Conservation (phyloP, 164 flowering plant genomes). For the Sextonia rubra region DNA sequence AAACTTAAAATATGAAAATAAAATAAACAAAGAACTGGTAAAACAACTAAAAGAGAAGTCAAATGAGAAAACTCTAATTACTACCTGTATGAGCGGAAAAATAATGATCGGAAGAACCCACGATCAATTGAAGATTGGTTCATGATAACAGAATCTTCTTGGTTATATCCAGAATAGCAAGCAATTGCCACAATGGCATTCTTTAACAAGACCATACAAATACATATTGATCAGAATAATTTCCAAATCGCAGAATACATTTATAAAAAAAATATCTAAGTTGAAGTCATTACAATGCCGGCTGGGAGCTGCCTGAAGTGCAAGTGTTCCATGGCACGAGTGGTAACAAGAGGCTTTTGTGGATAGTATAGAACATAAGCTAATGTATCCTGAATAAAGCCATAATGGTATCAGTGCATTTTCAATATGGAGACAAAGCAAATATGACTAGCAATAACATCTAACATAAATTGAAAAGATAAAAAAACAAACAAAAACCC, state of each 20-base stretch:
- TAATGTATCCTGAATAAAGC: conserved; percentile 71
- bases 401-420: not conserved
- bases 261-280: not conserved
- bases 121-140: conserved; percentile 99
- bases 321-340: conserved; percentile 97
- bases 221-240: not conserved
- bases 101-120: conserved; percentile 89
- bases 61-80: not conserved
- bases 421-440: not conserved
- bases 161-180: conserved; percentile 96
- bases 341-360: conserved; percentile 96
- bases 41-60: not conserved
- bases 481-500: not conserved
- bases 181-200: conserved; percentile 95
- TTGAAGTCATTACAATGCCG: conserved; percentile 68
- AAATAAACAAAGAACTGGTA: not conserved
- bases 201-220: conserved; percentile 25
- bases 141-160: conserved; percentile 99
- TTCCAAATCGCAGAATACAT: not conserved
- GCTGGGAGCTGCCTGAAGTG: conserved; percentile 98
- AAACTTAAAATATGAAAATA: not conserved
- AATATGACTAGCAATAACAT: not conserved
- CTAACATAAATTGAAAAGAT: not conserved
- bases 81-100: conserved; percentile 91
- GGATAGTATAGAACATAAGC: conserved; percentile 97